A percentile compares a stretch with the other conserved stretches of the same genome.
Conservation (phyloP, 2,329 filamentous ascomycete species). For the Hypoxylon sp. region DNA sequence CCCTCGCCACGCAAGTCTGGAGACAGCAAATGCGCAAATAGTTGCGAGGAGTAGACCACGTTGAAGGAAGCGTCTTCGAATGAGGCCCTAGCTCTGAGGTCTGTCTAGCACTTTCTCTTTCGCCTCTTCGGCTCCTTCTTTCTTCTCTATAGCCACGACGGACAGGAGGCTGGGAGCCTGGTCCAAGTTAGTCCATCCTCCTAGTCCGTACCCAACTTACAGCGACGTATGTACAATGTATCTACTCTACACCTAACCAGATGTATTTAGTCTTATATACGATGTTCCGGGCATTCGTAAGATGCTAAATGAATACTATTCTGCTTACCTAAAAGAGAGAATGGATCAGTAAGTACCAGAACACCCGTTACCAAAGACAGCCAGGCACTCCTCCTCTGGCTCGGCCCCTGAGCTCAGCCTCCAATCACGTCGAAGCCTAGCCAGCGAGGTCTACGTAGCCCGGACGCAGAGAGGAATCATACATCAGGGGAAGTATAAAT, state of each 20-base stretch:
- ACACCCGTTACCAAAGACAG: background rate
- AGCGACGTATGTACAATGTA: too few species aligned
- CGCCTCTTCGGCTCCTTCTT: background rate
- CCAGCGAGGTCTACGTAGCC: background rate
- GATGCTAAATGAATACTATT: background rate
- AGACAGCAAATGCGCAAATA: background rate
- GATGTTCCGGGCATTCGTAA: background rate
- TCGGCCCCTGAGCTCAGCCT: background rate
- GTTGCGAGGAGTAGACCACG: background rate
- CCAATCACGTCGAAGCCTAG: background rate
- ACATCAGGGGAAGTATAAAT: background rate
- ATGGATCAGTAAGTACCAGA: background rate
- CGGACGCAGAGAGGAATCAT: background rate
- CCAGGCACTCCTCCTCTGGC: background rate
- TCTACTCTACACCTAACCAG: too few species aligned
- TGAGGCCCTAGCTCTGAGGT: background rate
- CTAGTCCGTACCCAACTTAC: background rate
- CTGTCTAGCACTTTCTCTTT: background rate
- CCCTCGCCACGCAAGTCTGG: background rate
- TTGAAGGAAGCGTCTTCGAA: background rate
- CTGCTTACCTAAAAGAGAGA: background rate
- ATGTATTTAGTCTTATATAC: too few species aligned
- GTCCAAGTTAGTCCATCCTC: background rate
- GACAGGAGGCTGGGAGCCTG: background rate
- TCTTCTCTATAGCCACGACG: background rate